Conservation (phyloP, 176 grass and related monocot genomes). For the Raddia guianensis region DNA sequence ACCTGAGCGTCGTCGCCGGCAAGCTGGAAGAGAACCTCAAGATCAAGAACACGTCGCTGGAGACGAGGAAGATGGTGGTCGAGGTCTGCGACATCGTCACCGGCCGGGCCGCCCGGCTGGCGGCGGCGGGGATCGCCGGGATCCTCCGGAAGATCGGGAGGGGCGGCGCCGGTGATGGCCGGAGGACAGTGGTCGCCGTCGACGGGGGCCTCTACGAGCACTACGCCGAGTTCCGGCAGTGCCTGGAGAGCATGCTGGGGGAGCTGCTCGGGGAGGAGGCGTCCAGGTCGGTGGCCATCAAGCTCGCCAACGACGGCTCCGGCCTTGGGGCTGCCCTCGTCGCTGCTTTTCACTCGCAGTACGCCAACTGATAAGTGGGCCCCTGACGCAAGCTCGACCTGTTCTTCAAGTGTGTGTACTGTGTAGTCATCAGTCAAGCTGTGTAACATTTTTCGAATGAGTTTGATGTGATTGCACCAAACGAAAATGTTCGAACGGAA, state of each 20-base stretch:
- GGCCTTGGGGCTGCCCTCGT: conserved; percentile 81
- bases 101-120: conserved; percentile 67
- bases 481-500: background rate
- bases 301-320: conserved; percentile 72
- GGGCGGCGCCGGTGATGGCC: conserved; percentile 36
- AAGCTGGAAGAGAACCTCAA: conserved; percentile 52
- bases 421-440: too few relatives aligned
- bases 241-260: conserved; percentile 62
- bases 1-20: conserved; percentile 52
- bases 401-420: too few relatives aligned
- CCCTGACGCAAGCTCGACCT: too few relatives aligned
- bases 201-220: conserved; percentile 75
- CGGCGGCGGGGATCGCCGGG: conserved; percentile 79
- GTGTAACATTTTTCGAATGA: background rate
- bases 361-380: background rate
- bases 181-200: conserved; percentile 61
- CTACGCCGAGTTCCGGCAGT: conserved; percentile 63
- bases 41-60: conserved; percentile 52
- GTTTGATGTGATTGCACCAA: background rate
- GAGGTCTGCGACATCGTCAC: conserved; percentile 73
- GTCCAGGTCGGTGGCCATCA: conserved; percentile 44
- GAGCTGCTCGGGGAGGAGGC: conserved; percentile 76
- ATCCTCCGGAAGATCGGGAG: conserved; percentile 80
- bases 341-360: conserved; percentile 68
- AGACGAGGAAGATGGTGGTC: conserved; percentile 67